Conservation (phyloP, 2,329 filamentous ascomycete genomes). For the Pseudogymnoascus destructans region DNA sequence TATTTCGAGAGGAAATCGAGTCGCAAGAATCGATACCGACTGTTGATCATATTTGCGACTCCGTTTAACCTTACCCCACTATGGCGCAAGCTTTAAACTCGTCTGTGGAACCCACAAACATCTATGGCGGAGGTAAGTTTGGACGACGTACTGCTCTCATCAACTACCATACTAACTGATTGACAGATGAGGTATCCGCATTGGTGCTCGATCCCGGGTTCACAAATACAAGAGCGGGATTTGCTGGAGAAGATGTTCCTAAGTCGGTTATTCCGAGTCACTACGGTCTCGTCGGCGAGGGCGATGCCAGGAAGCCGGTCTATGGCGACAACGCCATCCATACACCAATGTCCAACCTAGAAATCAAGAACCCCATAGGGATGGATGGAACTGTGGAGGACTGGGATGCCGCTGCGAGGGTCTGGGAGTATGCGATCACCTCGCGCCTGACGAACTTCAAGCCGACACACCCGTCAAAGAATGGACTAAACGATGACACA, state of each 20-base stretch:
- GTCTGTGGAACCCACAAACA: slow-evolving; percentile 45
- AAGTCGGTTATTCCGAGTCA: slow-evolving; percentile 86
- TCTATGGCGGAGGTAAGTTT: slow-evolving; percentile 47
- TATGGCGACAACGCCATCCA: slow-evolving; percentile 88
- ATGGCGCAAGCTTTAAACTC: slow-evolving; percentile 39
- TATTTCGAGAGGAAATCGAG: slow-evolving; percentile 6
- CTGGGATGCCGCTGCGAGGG: slow-evolving; percentile 78
- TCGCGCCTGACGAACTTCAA: slow-evolving; percentile 71
- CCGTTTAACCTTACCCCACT: neutral
- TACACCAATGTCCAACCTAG: slow-evolving; percentile 59
- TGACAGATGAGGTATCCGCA: slow-evolving; percentile 84
- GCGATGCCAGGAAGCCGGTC: slow-evolving; percentile 42
- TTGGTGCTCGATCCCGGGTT: slow-evolving; percentile 94
- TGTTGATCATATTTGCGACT: slow-evolving; percentile 4
- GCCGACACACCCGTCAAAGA: slow-evolving; percentile 55
- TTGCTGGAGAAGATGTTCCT: slow-evolving; percentile 93
- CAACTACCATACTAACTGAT: slow-evolving; percentile 7
- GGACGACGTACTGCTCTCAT: slow-evolving; percentile 13
- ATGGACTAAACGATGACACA: slow-evolving; percentile 61
- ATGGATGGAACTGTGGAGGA: slow-evolving; percentile 85
- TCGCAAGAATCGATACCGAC: slow-evolving; percentile 5
- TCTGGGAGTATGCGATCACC: slow-evolving; percentile 90
- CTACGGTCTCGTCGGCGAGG: slow-evolving; percentile 52
- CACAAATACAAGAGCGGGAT: slow-evolving; percentile 81
- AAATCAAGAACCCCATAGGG: slow-evolving; percentile 86